Evolutionary conservation across 2,329 filamentous ascomycete genomes (phyloP), one percentile per base, ranked within the genome.

Genomic region (Neoascochyta sp.): DNA sequence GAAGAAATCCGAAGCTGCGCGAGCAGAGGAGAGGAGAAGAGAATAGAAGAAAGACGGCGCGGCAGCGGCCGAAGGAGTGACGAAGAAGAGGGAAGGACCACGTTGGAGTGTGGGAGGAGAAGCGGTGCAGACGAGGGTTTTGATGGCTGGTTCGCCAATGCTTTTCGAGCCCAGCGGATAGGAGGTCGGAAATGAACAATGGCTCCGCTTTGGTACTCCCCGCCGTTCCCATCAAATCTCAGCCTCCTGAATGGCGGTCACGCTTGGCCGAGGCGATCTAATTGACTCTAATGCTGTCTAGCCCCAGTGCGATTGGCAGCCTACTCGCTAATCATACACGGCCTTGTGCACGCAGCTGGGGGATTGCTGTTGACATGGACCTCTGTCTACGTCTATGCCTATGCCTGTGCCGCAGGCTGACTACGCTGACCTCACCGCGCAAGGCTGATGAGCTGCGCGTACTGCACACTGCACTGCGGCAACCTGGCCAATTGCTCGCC

Each of bases 141-240:
- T 52, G 43, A 50, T 40, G 42, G 35, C 30, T 5, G 34, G 28
- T 27, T 34, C 41, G 34, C 32, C 46, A 29, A 45, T 45, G 41
- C 37, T 50, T 50, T 52, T 54, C 36, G 50, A 43, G 36, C 34
- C 36, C 41, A 36, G 45, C 39, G 47, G 49, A 58, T 54, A 60
- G 54, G 57, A 57, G 56, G 41, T 50, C 56, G 54, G 54, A 60
- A 48, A 59, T 59, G 54, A 57, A 47, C 39, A 32, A 45, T 34
- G 39, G 40, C 41, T 38, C 44, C 42, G 50, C 52, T 54, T 53
- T 40, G 39, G 40, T 32, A 52, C 34, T 53, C 56, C 54, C 34
- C 30, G 36, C 29, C 26, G 25, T 29, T 18, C 25, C 24, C 32
- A 28, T 26, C 40, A 36, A 45, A 34, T 15, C 23, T n/a, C 23